phyloP scores from a whole-genome alignment of 805 yeast genomes.

The Zygoascus ofunaensis region DNA sequence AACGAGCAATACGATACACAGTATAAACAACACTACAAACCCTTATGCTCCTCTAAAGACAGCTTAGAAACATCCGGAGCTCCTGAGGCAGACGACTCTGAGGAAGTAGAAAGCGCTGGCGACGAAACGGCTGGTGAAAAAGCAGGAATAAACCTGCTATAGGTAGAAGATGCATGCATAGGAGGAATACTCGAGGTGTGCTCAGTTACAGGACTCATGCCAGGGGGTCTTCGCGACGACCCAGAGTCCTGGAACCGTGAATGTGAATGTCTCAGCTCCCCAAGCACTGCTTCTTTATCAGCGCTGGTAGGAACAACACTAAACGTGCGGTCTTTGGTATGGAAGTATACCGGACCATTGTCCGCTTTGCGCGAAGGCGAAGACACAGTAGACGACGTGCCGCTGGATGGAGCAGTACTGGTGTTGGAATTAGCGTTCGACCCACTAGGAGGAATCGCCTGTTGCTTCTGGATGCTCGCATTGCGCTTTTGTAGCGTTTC shows the following conservation, averaged over 20 bases:
- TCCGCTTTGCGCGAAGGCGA: slow-evolving; percentile 2
- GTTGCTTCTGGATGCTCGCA: background rate
- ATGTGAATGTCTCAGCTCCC: background rate
- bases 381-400: background rate
- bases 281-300: slow-evolving; percentile 1
- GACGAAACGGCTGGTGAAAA: background rate
- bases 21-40: too few species aligned
- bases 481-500: slow-evolving; percentile 21
- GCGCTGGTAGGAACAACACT: slow-evolving; percentile 17
- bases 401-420: background rate
- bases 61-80: background rate
- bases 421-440: background rate
- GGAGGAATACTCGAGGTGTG: too few species aligned
- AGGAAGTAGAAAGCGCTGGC: too few species aligned
- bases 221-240: too few species aligned
- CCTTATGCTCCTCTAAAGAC: background rate
- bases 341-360: slow-evolving; percentile 3
- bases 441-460: background rate
- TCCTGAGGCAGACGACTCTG: background rate
- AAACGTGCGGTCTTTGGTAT: slow-evolving; percentile 17
- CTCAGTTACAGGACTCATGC: too few species aligned
- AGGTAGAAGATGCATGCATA: too few species aligned
- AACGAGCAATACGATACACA: too few species aligned
- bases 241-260: too few species aligned
- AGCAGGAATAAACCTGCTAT: background rate